Conservation (phyloP, 202 grass and related monocot species). For the Eragrostis tef region DNA sequence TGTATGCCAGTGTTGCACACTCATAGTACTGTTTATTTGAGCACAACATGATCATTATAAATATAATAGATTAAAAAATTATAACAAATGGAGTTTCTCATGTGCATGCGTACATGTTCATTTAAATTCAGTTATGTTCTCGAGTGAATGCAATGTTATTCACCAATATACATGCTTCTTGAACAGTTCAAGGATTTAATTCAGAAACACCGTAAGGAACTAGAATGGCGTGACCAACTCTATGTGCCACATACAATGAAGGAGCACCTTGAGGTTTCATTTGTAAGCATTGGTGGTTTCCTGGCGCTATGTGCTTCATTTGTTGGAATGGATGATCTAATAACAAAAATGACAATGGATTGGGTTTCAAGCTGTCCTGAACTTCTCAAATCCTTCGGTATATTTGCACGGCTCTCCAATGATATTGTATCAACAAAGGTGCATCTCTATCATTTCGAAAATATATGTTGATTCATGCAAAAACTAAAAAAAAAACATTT, state of each 20-base stretch:
- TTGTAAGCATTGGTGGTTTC: neutral
- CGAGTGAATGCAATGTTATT: too few relatives aligned
- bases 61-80: neutral
- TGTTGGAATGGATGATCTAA: slow-evolving; percentile 12
- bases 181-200: slow-evolving; percentile 22
- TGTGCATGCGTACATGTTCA: too few relatives aligned
- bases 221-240: slow-evolving; percentile 28
- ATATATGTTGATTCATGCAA: neutral
- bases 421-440: slow-evolving; percentile 54
- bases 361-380: slow-evolving; percentile 48
- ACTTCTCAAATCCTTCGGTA: slow-evolving; percentile 34
- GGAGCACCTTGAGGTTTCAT: slow-evolving; percentile 29
- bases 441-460: neutral
- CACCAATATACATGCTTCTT: too few relatives aligned
- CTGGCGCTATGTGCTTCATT: neutral
- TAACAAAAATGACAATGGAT: slow-evolving; percentile 13
- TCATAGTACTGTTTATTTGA: too few relatives aligned
- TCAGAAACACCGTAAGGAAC: neutral
- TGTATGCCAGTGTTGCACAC: too few relatives aligned
- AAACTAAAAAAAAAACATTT: neutral
- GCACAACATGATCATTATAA: too few relatives aligned
- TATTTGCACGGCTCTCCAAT: slow-evolving; percentile 49
- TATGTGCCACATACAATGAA: neutral
- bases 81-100: neutral
- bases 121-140: too few relatives aligned